Evolutionary conservation across 2,329 filamentous ascomycete species (phyloP).

Genomic region (Rachicladosporium sp.): DNA sequence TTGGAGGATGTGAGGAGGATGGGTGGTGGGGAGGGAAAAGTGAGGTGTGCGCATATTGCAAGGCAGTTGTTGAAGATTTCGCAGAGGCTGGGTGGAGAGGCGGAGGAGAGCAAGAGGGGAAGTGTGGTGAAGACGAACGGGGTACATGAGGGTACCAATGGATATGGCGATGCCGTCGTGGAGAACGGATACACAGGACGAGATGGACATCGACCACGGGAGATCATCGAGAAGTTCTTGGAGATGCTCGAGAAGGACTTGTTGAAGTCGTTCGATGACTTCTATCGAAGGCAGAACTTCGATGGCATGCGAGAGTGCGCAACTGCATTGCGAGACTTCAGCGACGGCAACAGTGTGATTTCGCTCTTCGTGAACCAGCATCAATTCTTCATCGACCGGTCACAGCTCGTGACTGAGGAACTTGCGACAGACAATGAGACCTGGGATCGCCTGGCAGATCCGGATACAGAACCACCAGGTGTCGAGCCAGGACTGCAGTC

Average conservation of each 20-base stretch:
- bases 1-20: slow-evolving; percentile 79
- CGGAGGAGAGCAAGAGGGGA: background rate
- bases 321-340: slow-evolving; percentile 88
- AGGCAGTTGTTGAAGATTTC: slow-evolving; percentile 90
- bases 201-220: slow-evolving; percentile 33
- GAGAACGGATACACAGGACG: too few relatives aligned
- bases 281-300: slow-evolving; percentile 88
- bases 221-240: slow-evolving; percentile 94
- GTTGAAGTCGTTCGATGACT: slow-evolving; percentile 91
- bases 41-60: slow-evolving; percentile 85
- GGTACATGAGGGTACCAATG: slow-evolving; percentile 22
- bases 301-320: slow-evolving; percentile 97
- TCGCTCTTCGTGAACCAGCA: slow-evolving; percentile 97
- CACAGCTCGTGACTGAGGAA: slow-evolving; percentile 81
- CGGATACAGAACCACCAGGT: slow-evolving; percentile 79
- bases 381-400: slow-evolving; percentile 96
- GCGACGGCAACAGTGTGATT: slow-evolving; percentile 87
- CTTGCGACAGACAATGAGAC: slow-evolving; percentile 57
- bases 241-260: slow-evolving; percentile 93
- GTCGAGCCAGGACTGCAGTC: slow-evolving; percentile 89
- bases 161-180: slow-evolving; percentile 36
- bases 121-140: slow-evolving; percentile 15
- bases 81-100: slow-evolving; percentile 50
- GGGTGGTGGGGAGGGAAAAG: slow-evolving; percentile 79
- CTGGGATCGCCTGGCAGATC: slow-evolving; percentile 89